Evolutionary conservation across 2,329 filamentous ascomycete genomes (phyloP), one percentile per base, ranked within the genome.

Genomic region (Alternaria sp.): DNA sequence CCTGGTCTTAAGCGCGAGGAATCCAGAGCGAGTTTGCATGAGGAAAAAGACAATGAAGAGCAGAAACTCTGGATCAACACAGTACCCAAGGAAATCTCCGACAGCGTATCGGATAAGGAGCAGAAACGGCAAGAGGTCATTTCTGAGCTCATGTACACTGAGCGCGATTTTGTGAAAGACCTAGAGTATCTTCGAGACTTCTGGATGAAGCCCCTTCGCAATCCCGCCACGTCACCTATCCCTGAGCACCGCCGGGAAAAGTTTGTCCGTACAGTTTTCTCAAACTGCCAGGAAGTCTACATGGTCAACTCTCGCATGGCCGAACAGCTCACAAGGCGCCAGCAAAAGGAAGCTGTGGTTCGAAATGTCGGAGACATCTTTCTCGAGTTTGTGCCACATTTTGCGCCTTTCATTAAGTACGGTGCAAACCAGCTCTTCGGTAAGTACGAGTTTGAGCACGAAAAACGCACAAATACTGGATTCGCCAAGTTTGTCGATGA

Each of bases 11-110:
- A 91, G 76, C 82, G 87, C 33, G 87, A 89, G 66, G 85, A 88
- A 54, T 90, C 88, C 5, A 84, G 87, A 66, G 83, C 83, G 74
- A 95, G 87, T 80, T 79, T 91, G 72, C 93, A 96, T 72, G 93
- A 96, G 68, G 92, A 95, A 63, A 90, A 93, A 58, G 90, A 95
- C 71, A 90, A 94, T 71, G 93, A 97, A 72, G 93, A 98, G 77
- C 95, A 98, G 81, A 98, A 98, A 78, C 85, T 99, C 36, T 99
- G 95, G 95, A 99, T 99, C 79, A 98, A 98, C 77, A 97, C 93
- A 13, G 95, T 99, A 34, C 92, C 93, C 0, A 95, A 97, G 77
- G 95, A 98, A 76, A 84, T 99, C 56, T 93, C 93, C 0, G 93
- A 98, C 68, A 91, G 89, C 72, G 89, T 97, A 29, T 88, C 88